These are phyloP conservation scores for Aspergillus fischeri DNA, from an alignment of 2,329 filamentous ascomycete species.

Conservation along the genomic window DNA sequence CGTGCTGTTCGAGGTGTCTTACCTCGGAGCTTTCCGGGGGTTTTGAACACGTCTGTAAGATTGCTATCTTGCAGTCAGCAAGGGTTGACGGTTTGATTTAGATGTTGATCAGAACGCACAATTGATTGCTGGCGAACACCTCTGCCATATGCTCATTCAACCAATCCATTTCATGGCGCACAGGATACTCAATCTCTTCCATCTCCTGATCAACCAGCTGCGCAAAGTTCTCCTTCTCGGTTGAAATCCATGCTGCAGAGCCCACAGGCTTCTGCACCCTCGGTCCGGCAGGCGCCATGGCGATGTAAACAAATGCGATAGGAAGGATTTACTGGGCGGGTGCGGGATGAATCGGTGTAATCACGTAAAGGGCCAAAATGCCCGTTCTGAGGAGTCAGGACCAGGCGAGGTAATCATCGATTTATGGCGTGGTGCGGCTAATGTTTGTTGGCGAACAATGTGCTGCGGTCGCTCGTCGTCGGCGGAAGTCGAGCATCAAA, in stretches of 20 bases:
- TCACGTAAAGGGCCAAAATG: constrained; percentile 2
- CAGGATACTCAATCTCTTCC: constrained; percentile 90
- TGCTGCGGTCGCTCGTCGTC: constrained; percentile 12
- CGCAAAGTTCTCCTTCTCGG: constrained; percentile 74
- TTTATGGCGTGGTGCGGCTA: constrained; percentile 5
- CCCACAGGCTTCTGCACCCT: constrained; percentile 59
- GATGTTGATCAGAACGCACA: constrained; percentile 56
- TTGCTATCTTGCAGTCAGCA: constrained; percentile 58
- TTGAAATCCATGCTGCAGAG: constrained; percentile 77
- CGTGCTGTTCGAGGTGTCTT: constrained; percentile 46
- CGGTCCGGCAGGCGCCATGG: constrained; percentile 35
- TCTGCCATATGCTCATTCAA: constrained; percentile 97
- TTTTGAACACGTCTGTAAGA: constrained; percentile 90
- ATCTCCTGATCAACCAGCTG: constrained; percentile 75
- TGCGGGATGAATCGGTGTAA: neutral
- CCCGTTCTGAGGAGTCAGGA: constrained; percentile 1
- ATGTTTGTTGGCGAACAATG: constrained; percentile 5
- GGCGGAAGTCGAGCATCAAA: constrained; percentile 16
- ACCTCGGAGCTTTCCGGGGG: constrained; percentile 46
- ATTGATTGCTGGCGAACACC: constrained; percentile 79
- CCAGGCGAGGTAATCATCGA: constrained; percentile 9
- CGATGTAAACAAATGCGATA: constrained; percentile 36
- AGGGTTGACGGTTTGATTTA: constrained; percentile 4
- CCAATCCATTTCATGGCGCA: constrained; percentile 94
- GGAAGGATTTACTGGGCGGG: neutral